Evolutionary conservation across 2,329 filamentous ascomycete species (phyloP).

Genomic region (Sarocladium strictum): DNA sequence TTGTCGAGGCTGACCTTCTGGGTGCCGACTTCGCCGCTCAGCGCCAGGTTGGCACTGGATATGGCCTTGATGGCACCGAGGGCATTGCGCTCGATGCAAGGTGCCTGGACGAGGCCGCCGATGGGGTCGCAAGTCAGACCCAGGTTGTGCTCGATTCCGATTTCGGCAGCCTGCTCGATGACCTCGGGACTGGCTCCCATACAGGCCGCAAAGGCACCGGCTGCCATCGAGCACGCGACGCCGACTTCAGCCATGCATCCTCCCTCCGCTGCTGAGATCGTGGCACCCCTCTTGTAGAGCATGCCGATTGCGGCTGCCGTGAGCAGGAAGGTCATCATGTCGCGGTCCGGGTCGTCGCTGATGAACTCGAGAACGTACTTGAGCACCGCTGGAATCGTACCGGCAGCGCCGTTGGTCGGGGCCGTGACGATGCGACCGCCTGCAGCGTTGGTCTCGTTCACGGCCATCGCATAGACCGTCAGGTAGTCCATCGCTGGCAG

Average conservation of each 20-base stretch:
- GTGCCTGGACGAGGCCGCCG: slow-evolving; percentile 43
- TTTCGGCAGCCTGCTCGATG: slow-evolving; percentile 45
- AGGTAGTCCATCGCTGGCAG: slow-evolving; percentile 46
- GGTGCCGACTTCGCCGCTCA: slow-evolving; percentile 37
- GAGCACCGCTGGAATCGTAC: slow-evolving; percentile 44
- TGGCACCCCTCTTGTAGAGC: slow-evolving; percentile 47
- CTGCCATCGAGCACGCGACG: slow-evolving; percentile 46
- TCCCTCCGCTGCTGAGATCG: slow-evolving; percentile 45
- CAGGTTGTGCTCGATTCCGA: slow-evolving; percentile 47
- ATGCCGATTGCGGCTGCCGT: slow-evolving; percentile 45
- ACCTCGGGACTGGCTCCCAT: slow-evolving; percentile 45
- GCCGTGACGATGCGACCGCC: slow-evolving; percentile 46
- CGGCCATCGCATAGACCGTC: slow-evolving; percentile 44
- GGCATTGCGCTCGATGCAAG: slow-evolving; percentile 46
- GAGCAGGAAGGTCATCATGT: slow-evolving; percentile 41
- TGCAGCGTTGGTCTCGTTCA: slow-evolving; percentile 47
- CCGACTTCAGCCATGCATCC: slow-evolving; percentile 50
- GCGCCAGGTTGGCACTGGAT: slow-evolving; percentile 42
- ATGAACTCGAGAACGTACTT: slow-evolving; percentile 45
- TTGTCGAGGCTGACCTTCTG: slow-evolving; percentile 45
- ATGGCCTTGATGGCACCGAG: slow-evolving; percentile 46
- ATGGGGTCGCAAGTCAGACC: slow-evolving; percentile 46
- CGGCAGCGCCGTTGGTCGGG: slow-evolving; percentile 44
- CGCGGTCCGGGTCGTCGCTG: slow-evolving; percentile 43
- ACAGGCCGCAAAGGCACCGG: slow-evolving; percentile 43